phyloP scores from a whole-genome alignment of 2,329 filamentous ascomycete genomes.

The Cryphonectria carpinicola region DNA sequence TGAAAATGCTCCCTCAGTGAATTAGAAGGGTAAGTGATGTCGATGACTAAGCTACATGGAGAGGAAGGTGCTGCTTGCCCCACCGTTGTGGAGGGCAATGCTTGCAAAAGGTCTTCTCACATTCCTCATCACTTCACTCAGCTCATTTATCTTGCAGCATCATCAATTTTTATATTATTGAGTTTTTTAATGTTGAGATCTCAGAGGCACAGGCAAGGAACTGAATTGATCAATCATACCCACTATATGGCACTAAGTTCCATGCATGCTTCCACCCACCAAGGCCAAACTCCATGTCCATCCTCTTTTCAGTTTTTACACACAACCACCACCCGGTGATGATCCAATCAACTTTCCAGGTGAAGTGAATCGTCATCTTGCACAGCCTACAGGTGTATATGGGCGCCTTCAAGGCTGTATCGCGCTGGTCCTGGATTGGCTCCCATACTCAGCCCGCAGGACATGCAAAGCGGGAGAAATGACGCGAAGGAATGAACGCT shows the following conservation, averaged over 20 bases:
- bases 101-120: neutral
- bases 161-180: neutral
- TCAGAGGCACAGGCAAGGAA: neutral
- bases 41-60: neutral
- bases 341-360: neutral
- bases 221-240: neutral
- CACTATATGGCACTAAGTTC: too few species aligned
- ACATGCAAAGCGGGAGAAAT: neutral
- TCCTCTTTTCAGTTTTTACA: neutral
- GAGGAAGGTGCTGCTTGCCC: neutral
- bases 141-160: neutral
- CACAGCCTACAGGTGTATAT: neutral
- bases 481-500: neutral
- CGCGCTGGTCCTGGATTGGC: neutral
- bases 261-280: neutral
- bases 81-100: neutral
- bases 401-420: neutral
- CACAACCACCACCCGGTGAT: neutral
- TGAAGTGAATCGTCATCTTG: neutral
- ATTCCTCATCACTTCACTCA: neutral
- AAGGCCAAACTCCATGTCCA: neutral
- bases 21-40: neutral
- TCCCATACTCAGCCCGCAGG: neutral
- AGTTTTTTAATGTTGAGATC: neutral
- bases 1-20: constrained; percentile 1